A percentile compares a stretch with the other conserved stretches of the same genome.
Conservation (phyloP, 805 yeast species). For the Candida cerambycidarum region DNA sequence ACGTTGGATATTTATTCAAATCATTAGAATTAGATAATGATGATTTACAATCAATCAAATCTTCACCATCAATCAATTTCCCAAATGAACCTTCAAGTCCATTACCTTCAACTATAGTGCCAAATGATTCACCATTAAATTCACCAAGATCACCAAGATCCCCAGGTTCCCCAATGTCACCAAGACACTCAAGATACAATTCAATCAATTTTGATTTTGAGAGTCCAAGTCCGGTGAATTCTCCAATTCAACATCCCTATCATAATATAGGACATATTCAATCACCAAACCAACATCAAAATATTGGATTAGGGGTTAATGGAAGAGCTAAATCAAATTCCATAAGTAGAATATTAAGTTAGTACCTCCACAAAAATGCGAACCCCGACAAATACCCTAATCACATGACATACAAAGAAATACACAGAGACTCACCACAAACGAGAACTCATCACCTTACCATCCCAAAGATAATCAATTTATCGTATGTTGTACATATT, state of each 20-base stretch:
- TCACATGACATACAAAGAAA: too few species aligned
- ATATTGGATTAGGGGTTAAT: conserved; percentile 1
- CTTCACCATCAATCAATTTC: conserved; percentile 13
- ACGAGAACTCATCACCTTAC: too few species aligned
- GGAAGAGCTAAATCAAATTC: conserved; percentile 3
- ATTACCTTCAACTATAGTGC: conserved; percentile 1
- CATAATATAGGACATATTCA: conserved; percentile 2
- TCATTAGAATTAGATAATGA: conserved; percentile 15
- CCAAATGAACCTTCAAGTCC: conserved; percentile 13
- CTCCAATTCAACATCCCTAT: conserved; percentile 5
- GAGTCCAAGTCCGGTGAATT: conserved; percentile 2
- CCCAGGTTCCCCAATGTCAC: conserved; percentile 3
- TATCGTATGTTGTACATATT: too few species aligned
- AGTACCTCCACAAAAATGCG: too few species aligned
- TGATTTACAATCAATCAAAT: conserved; percentile 15
- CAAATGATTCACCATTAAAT: conserved; percentile 2
- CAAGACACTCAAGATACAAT: conserved; percentile 5
- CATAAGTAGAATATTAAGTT: background rate
- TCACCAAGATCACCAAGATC: conserved; percentile 2
- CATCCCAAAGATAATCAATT: too few species aligned
- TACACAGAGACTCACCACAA: too few species aligned
- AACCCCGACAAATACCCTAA: too few species aligned
- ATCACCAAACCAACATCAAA: conserved; percentile 1
- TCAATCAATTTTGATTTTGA: conserved; percentile 4
- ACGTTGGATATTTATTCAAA: conserved; percentile 32